Percentiles rank a stretch among this genome's conserved stretches.
Evolutionary conservation across 257 asterid species (phyloP).

Genomic region (Solanum megistacrolobum): DNA sequence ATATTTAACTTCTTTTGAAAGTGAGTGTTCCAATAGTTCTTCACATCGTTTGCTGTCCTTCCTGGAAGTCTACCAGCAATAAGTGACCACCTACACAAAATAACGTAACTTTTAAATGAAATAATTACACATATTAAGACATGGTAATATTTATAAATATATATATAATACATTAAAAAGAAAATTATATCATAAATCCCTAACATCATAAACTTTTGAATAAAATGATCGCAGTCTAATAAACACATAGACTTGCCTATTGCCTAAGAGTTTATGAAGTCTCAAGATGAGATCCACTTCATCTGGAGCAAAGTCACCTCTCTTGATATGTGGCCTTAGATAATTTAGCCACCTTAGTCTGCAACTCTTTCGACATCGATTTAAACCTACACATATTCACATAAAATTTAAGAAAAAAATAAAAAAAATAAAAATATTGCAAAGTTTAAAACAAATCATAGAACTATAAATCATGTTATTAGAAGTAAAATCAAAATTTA

Average conservation of each 20-base stretch:
- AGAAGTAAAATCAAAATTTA: background rate
- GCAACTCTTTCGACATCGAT: slow-evolving; percentile 46
- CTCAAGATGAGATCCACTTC: slow-evolving; percentile 42
- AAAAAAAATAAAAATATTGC: too few relatives aligned
- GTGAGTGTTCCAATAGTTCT: slow-evolving; percentile 25
- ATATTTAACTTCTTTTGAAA: background rate
- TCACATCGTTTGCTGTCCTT: slow-evolving; percentile 24
- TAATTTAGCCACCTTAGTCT: slow-evolving; percentile 44
- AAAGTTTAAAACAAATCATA: too few relatives aligned
- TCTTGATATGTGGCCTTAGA: slow-evolving; percentile 27
- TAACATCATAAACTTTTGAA: background rate
- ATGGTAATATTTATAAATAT: background rate
- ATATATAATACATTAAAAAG: too few relatives aligned
- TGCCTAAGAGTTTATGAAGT: slow-evolving; percentile 47
- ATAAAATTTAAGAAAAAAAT: too few relatives aligned
- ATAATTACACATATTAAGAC: background rate
- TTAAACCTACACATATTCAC: slow-evolving; percentile 18
- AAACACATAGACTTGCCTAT: slow-evolving; percentile 17
- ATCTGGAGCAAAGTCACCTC: slow-evolving; percentile 25
- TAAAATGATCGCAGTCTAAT: background rate
- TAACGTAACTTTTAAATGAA: background rate
- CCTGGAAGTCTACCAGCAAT: slow-evolving; percentile 25
- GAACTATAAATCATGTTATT: background rate
- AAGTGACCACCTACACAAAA: slow-evolving; percentile 17
- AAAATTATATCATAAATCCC: too few relatives aligned